Conservation (phyloP, 2,329 filamentous ascomycete genomes). For the Penicillium fuscoglaucum region DNA sequence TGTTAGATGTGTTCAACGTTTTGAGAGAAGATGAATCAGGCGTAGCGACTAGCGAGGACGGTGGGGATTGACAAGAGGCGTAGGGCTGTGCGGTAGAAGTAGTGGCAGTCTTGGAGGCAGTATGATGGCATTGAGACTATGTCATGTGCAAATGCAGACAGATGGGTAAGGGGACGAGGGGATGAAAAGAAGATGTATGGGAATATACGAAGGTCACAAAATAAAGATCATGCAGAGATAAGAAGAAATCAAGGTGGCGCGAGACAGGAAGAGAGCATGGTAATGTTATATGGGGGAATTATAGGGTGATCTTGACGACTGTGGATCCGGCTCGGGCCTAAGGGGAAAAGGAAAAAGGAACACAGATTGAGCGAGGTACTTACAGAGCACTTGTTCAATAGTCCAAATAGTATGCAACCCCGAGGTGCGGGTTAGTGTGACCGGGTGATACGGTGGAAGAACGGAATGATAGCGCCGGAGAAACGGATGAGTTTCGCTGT, state of each 20-base stretch:
- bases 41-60: constrained; percentile 72
- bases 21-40: constrained; percentile 33
- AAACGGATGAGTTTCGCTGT: constrained; percentile 34
- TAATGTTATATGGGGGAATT: constrained; percentile 7
- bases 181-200: not conserved
- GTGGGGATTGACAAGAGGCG: constrained; percentile 82
- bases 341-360: constrained; percentile 11
- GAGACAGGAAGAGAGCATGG: constrained; percentile 1
- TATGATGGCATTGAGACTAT: constrained; percentile 71
- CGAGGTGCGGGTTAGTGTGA: constrained; percentile 12
- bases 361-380: constrained; percentile 17
- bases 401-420: constrained; percentile 2
- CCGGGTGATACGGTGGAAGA: constrained; percentile 18
- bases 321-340: constrained; percentile 20
- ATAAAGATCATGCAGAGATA: not conserved
- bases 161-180: constrained; percentile 6
- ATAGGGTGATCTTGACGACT: not conserved
- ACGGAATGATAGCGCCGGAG: constrained; percentile 30
- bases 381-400: constrained; percentile 12
- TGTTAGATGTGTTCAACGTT: constrained; percentile 45
- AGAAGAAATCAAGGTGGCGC: not conserved
- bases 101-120: constrained; percentile 83
- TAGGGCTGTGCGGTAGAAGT: constrained; percentile 87
- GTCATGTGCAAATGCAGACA: constrained; percentile 35
- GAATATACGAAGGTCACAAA: not conserved